Evolutionary conservation across 2,329 filamentous ascomycete species (phyloP), one percentile per base, ranked within the genome.

Genomic region (Graphiopsis chlorocephala): DNA sequence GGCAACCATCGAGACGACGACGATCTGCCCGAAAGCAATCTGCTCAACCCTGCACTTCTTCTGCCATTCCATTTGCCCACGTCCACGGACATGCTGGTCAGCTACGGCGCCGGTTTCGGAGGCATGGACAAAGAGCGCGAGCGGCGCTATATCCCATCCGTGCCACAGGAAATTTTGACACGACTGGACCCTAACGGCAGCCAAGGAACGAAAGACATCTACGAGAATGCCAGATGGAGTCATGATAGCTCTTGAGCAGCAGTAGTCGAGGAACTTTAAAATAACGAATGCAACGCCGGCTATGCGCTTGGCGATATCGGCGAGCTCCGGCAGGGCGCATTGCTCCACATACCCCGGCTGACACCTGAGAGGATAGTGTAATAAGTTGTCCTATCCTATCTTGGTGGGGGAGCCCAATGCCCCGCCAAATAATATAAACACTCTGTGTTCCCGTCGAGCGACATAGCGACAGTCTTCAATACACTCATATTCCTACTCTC

Each of bases 51-150:
- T 3, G 91, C 93, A 2, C 82, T 97, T 66, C 96, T 97, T 85
- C 84, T 99, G 28, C 95, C 95, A 0, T 99, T 99, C 76, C 90
- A 90, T n/a, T 82, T 99, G 29, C 95, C 95, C 1, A 97, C 94
- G 1, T 95, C 92, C 64, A 98, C 93, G 28, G 95, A 99, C 77
- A 99, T 99, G 95, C 84, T 98, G 56, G 87, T 99, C 56, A 94
- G 89, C 69, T 99, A 96, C 73, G 95, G 95, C 0, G 93, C 95
- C 14, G 95, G 95, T 0, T 95, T 98, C 73, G 95, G 95, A 5
- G 95, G 95, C 0, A 82, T 95, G 55, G 97, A 99, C 79, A 86
- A 90, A 67, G 95, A 98, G 78, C 85, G 93, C 64, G 95, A 96
- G 77, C 85, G 92, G 69, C 97, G 97, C 79, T 99, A 99, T 76